Percentiles rank a stretch among this genome's conserved stretches.
These are phyloP conservation scores for Eutrema yunnanense DNA, from an alignment of 345 rosid species.

Conservation along the genomic window DNA sequence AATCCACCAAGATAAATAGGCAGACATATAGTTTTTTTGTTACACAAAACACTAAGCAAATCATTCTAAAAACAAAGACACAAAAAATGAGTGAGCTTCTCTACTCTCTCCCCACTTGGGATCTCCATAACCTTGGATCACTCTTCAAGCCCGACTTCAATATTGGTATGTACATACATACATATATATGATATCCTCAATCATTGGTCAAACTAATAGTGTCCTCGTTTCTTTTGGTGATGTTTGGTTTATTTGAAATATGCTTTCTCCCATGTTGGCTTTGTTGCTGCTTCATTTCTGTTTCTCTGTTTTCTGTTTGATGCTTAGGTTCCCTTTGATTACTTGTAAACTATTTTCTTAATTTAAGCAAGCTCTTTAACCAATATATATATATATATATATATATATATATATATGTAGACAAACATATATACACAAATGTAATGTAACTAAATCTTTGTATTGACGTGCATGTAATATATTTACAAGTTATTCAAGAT, in stretches of 20 bases:
- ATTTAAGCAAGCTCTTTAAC: too few relatives aligned
- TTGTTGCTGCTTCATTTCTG: too few relatives aligned
- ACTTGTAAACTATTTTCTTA: too few relatives aligned
- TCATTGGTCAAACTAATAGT: too few relatives aligned
- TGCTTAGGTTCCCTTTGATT: too few relatives aligned
- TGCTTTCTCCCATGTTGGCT: too few relatives aligned
- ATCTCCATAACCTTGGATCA: slow-evolving; percentile 69
- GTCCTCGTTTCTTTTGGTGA: too few relatives aligned
- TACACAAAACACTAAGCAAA: slow-evolving; percentile 14
- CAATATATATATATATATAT: too few relatives aligned
- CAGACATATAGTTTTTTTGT: not conserved
- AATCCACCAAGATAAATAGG: slow-evolving; percentile 30
- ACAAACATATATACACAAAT: not conserved
- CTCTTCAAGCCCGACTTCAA: slow-evolving; percentile 76
- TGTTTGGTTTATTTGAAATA: too few relatives aligned
- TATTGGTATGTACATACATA: slow-evolving; percentile 33
- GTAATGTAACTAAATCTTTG: not conserved
- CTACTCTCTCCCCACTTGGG: slow-evolving; percentile 61
- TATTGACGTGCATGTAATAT: not conserved
- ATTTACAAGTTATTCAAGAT: not conserved
- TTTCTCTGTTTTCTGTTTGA: too few relatives aligned
- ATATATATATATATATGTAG: not conserved
- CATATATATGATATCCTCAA: not conserved
- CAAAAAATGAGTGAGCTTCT: slow-evolving; percentile 42
- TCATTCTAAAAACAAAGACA: not conserved